phyloP scores from a whole-genome alignment of 2,329 filamentous ascomycete species.

The Ilyonectria destructans region DNA sequence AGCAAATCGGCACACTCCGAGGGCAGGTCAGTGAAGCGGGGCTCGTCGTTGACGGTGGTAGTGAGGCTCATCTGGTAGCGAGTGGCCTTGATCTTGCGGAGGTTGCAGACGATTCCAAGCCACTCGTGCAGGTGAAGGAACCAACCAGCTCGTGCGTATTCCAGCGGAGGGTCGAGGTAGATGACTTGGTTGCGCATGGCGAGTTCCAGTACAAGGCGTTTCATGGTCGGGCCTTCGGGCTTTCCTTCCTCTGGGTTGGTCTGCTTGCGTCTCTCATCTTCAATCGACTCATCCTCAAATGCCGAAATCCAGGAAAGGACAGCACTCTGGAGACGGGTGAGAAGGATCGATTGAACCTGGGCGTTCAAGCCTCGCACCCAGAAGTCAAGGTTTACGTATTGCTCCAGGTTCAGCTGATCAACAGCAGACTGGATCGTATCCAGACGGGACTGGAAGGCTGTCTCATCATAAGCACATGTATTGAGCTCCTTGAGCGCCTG shows the following conservation, averaged over 20 bases:
- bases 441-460: constrained; percentile 85
- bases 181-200: constrained; percentile 99
- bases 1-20: constrained; percentile 86
- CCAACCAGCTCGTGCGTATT: constrained; percentile 94
- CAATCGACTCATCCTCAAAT: constrained; percentile 77
- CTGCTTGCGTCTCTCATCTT: constrained; percentile 70
- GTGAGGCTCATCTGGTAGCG: constrained; percentile 93
- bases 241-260: constrained; percentile 62
- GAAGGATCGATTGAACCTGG: constrained; percentile 85
- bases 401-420: constrained; percentile 96
- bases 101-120: constrained; percentile 92
- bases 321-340: constrained; percentile 87
- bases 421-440: constrained; percentile 92
- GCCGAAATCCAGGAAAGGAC: constrained; percentile 90
- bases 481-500: constrained; percentile 88
- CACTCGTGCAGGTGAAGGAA: constrained; percentile 93
- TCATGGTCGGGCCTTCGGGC: constrained; percentile 76
- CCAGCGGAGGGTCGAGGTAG: constrained; percentile 93
- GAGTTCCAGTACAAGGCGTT: constrained; percentile 87
- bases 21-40: constrained; percentile 88
- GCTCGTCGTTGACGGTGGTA: constrained; percentile 75
- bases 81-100: constrained; percentile 94
- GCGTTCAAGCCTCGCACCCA: constrained; percentile 93
- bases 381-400: constrained; percentile 91
- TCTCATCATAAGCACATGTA: constrained; percentile 85